Base-by-base conservation (phyloP, 331 rosid genomes). In the Telfairia occidentalis region DNA sequence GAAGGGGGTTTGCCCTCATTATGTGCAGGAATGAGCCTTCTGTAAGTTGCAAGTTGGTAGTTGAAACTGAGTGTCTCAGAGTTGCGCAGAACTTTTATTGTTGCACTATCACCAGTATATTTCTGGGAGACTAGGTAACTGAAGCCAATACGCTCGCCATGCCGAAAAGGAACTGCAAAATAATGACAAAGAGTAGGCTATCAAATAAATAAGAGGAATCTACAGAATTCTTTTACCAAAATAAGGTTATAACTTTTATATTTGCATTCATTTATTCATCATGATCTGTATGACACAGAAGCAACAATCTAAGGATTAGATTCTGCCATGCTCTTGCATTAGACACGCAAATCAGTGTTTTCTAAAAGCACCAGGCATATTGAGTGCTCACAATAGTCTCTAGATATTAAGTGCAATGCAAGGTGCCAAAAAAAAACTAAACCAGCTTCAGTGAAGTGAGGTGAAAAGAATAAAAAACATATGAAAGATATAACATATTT, bases 31-130 rank as follows among this genome's bases (percentile, higher is more conserved):
- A 85, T 76, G 38, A 85, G 80, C 43, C 81, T 78, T 76, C 81
- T 82, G 81, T 85, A 82, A 71, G 79, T 76, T 40, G 78, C 79
- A 45, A 85, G 84, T 72, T 78, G 65, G 70, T 84, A 81, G 53
- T 71, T 77, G 79, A 86, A 91, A 73, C 70, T 83, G 66, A 86
- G 83, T 71, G 84, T 75, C 80, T 88, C 81, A 11, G 82, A 69
- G 86, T 85, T 79, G 32, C 96, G 91, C 77, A 90, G 76, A 73
- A 94, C 92, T 87, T 83, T 85, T 75, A 94, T 81, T 1, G 74
- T 82, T 24, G 89, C 83, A 60, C 77, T 78, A 78, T 85, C 86
- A 66, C 89, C 86, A 12, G 86, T 85, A 70, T 82, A 85, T 52
- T 85, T 85, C 69, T 85, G 89, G 63, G 89, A 85, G 38, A 85